phyloP scores from a whole-genome alignment of 2,329 filamentous ascomycete genomes.

The Drechslerella stenobrocha region DNA sequence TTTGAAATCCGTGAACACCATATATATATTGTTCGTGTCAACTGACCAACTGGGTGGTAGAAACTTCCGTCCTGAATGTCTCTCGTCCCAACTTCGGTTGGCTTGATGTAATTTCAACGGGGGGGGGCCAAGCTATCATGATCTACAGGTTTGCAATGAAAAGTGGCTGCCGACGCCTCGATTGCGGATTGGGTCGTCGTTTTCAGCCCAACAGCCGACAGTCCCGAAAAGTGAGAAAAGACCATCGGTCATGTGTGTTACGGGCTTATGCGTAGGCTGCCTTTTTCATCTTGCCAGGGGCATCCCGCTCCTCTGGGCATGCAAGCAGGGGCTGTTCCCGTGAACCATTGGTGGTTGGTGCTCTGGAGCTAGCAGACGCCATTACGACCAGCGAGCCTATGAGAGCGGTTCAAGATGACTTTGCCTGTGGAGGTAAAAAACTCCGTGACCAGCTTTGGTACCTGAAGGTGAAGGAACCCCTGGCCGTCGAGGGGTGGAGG shows the following conservation, averaged over 20 bases:
- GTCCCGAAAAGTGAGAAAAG: constrained; percentile 1
- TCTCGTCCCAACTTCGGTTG: constrained; percentile 6
- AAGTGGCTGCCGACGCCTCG: constrained; percentile 2
- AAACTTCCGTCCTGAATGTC: background rate
- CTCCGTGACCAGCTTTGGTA: constrained; percentile 2
- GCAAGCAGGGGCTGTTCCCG: constrained; percentile 44
- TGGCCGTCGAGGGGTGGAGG: constrained; percentile 5
- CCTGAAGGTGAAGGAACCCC: constrained; percentile 3
- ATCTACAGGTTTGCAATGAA: constrained; percentile 18
- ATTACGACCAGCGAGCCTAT: constrained; percentile 37
- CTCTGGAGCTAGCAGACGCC: constrained; percentile 44
- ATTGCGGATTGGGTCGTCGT: constrained; percentile 8
- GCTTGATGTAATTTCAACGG: background rate
- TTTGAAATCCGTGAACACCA: background rate
- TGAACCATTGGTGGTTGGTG: constrained; percentile 35
- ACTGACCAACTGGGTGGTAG: background rate
- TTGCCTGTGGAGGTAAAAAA: constrained; percentile 12
- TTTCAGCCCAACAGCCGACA: constrained; percentile 21
- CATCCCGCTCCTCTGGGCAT: constrained; percentile 45
- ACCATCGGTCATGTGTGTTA: constrained; percentile 41
- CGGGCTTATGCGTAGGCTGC: constrained; percentile 38
- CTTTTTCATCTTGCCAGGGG: constrained; percentile 43
- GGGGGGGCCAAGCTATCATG: background rate
- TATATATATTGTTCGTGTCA: background rate
- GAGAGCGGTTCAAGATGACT: constrained; percentile 14